Evolutionary conservation across 352 stramenopile species (phyloP).

Genomic region (Chrysophaeum taylorii): DNA sequence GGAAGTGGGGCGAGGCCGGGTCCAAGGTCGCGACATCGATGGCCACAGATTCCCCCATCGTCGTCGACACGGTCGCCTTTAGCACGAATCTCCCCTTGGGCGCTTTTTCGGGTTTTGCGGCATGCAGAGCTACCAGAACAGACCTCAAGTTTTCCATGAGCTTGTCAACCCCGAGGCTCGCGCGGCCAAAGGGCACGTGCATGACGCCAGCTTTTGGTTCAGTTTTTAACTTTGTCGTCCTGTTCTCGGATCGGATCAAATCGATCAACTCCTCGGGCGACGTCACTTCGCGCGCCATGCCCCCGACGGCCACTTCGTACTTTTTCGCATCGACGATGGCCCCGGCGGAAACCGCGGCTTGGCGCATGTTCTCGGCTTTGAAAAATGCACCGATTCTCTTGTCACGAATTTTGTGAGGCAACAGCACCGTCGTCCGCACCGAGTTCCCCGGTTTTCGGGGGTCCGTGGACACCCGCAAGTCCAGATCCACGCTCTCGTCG

Average conservation of each 20-base stretch:
- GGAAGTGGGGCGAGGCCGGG: constrained; percentile 41
- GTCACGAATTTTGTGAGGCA: constrained; percentile 72
- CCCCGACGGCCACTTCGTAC: neutral
- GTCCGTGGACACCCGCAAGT: constrained; percentile 23
- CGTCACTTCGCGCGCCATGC: neutral
- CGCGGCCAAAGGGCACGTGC: constrained; percentile 15
- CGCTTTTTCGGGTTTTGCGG: constrained; percentile 19
- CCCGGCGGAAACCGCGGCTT: neutral
- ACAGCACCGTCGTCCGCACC: constrained; percentile 16
- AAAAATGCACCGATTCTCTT: constrained; percentile 38
- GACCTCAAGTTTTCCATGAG: constrained; percentile 20
- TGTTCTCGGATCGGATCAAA: neutral
- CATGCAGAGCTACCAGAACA: constrained; percentile 18
- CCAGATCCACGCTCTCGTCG: constrained; percentile 21
- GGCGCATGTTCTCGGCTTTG: neutral
- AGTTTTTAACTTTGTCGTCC: neutral
- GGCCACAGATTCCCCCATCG: constrained; percentile 14
- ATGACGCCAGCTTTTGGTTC: constrained; percentile 16
- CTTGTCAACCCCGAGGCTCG: constrained; percentile 12
- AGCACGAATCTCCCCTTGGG: constrained; percentile 19
- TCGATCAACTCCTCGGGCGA: neutral
- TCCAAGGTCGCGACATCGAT: constrained; percentile 20
- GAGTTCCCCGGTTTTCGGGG: constrained; percentile 25
- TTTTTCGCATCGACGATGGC: neutral
- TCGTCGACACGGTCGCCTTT: constrained; percentile 10